Evolutionary conservation across 192 early-diverging fungal species (phyloP).

Genomic region (Coemansia sp.): DNA sequence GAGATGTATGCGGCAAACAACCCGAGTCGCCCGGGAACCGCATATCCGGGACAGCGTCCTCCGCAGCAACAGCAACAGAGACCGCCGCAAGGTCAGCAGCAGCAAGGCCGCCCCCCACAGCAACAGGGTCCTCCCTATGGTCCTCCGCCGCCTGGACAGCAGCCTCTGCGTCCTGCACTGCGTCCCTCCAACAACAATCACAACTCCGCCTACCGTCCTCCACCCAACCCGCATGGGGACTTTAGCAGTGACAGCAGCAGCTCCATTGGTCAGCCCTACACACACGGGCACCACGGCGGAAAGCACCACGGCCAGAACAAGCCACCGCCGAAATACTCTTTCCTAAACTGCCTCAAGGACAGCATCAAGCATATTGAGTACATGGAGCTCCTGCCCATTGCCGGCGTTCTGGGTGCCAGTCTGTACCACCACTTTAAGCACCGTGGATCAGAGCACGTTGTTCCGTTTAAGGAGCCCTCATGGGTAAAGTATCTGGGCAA

Average conservation of each 20-base stretch:
- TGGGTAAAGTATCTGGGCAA: conserved; percentile 34
- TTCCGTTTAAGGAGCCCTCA: conserved; percentile 25
- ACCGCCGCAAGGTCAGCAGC: neutral
- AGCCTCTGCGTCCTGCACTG: conserved; percentile 10
- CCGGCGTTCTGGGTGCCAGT: conserved; percentile 26
- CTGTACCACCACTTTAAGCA: conserved; percentile 30
- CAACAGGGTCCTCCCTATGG: neutral
- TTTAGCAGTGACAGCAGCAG: conserved; percentile 28
- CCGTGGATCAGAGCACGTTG: conserved; percentile 9
- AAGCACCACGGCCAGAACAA: neutral
- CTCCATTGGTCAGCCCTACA: conserved; percentile 6
- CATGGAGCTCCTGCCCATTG: conserved; percentile 27
- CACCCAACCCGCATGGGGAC: conserved; percentile 2
- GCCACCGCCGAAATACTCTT: conserved; percentile 8
- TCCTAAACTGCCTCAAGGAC: conserved; percentile 34
- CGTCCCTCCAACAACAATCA: conserved; percentile 6
- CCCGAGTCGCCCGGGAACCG: neutral
- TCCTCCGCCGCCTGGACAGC: conserved; percentile 15
- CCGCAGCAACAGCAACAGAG: neutral
- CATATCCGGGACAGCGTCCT: conserved; percentile 8
- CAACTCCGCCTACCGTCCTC: neutral
- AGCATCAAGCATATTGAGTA: conserved; percentile 27
- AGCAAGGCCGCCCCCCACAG: conserved; percentile 2
- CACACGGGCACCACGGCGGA: conserved; percentile 1
- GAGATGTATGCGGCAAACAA: conserved; percentile 12